A percentile compares a stretch with the other conserved stretches of the same genome.
Conservation (phyloP, 495 filamentous ascomycete species). For the Lineolata rhizophorae region DNA sequence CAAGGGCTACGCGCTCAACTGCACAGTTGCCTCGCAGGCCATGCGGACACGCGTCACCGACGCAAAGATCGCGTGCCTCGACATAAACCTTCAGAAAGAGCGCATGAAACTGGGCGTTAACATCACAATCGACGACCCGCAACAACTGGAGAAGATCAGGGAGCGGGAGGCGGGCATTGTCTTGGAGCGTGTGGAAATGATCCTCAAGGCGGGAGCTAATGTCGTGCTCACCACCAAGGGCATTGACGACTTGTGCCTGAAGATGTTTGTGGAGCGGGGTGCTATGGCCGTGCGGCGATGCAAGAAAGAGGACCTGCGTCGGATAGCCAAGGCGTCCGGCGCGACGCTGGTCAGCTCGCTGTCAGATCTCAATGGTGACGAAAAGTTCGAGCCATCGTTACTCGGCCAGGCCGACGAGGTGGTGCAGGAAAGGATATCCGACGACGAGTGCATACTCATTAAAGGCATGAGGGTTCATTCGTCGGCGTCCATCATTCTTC, state of each 20-base stretch:
- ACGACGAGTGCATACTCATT: constrained; percentile 95
- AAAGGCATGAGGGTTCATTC: constrained; percentile 87
- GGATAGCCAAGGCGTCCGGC: constrained; percentile 90
- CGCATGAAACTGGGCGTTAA: constrained; percentile 98
- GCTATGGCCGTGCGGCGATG: constrained; percentile 92
- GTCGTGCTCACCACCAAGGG: constrained; percentile 94
- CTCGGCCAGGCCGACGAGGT: constrained; percentile 90
- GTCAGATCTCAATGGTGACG: constrained; percentile 92
- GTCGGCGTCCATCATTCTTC: constrained; percentile 89
- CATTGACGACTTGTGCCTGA: constrained; percentile 88
- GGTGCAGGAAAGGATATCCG: constrained; percentile 86
- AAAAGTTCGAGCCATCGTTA: constrained; percentile 78
- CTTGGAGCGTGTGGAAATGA: constrained; percentile 87
- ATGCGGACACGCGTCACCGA: constrained; percentile 88
- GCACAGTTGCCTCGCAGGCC: constrained; percentile 92
- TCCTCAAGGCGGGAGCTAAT: constrained; percentile 91
- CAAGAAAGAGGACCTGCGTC: constrained; percentile 95
- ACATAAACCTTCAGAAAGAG: constrained; percentile 98
- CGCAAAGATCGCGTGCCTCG: constrained; percentile 89
- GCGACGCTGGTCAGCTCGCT: constrained; percentile 81
- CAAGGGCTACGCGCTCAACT: constrained; percentile 95
- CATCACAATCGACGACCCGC: constrained; percentile 91
- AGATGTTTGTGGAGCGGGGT: constrained; percentile 83
- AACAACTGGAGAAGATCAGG: constrained; percentile 91
- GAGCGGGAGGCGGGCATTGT: constrained; percentile 83